Conservation (phyloP, 768 basidiomycete species). For the Pleurotus tuber-regium region DNA sequence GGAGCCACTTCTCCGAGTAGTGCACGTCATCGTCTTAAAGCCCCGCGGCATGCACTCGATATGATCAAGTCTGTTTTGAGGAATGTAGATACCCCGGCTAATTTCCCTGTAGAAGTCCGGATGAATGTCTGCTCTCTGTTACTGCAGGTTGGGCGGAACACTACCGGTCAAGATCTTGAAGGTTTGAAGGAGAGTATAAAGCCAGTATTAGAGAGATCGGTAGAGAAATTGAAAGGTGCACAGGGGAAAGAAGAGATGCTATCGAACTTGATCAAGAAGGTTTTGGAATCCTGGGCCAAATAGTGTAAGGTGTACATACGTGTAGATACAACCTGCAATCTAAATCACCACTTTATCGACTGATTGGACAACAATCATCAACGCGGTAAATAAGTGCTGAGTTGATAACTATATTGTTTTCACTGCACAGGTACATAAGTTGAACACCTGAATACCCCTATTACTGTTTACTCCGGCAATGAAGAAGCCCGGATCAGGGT, state of each 20-base stretch:
- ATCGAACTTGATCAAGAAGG: constrained; percentile 34
- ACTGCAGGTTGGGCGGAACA: constrained; percentile 56
- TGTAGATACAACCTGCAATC: no score
- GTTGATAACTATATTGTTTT: no score
- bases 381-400: no score
- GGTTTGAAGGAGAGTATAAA: constrained; percentile 49
- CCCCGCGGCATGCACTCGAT: constrained; percentile 61
- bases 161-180: constrained; percentile 43
- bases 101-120: constrained; percentile 74
- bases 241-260: constrained; percentile 44
- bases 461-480: background rate
- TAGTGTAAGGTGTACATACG: no score
- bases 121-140: constrained; percentile 75
- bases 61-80: constrained; percentile 63
- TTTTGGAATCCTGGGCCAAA: constrained; percentile 41
- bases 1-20: constrained; percentile 47
- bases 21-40: constrained; percentile 38
- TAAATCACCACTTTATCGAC: no score
- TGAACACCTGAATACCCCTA: no score
- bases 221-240: constrained; percentile 29
- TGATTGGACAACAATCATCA: no score
- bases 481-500: background rate
- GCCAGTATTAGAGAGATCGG: constrained; percentile 51
- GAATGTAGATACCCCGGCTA: constrained; percentile 42
- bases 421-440: no score